A percentile compares a stretch with the other conserved stretches of the same genome.
Conservation (phyloP, 148 eudicot species). For the Arbutus unedo region DNA sequence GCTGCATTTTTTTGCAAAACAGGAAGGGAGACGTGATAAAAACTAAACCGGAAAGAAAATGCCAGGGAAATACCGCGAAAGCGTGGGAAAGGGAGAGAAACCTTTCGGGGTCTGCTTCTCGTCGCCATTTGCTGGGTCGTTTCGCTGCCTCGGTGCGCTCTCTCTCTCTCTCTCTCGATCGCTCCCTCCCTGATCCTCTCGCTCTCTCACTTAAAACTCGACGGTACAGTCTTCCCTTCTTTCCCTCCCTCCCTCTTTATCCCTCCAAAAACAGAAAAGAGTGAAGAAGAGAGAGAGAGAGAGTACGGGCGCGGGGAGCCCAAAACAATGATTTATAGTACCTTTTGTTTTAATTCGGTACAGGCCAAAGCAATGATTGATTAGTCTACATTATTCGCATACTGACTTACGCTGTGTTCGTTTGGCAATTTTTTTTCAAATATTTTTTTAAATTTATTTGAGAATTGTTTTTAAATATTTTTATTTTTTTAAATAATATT, state of each 20-base stretch:
- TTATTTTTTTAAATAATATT: no score
- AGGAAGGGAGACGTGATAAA: not conserved
- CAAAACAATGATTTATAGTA: no score
- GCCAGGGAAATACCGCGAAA: not conserved
- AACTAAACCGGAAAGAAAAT: not conserved
- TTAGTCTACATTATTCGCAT: no score
- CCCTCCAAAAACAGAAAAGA: not conserved
- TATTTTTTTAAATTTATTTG: no score
- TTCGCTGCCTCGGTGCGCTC: not conserved
- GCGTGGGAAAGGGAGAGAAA: not conserved
- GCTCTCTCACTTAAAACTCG: not conserved
- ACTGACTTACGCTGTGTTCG: no score
- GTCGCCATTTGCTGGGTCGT: constrained; percentile 10
- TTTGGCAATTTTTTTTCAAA: no score
- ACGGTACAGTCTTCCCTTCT: not conserved
- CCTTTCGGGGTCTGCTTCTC: constrained; percentile 14
- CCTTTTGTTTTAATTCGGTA: no score
- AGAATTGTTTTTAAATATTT: no score
- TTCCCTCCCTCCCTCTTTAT: not conserved
- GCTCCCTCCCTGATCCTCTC: no score
- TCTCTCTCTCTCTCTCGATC: not conserved
- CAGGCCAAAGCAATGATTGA: no score
- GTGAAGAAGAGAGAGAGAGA: not conserved
- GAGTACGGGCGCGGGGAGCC: no score
- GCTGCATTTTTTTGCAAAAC: not conserved